A percentile compares a stretch with the other conserved stretches of the same genome.
Conservation (phyloP, 768 basidiomycete species). For the Pleurotus pulmonarius region DNA sequence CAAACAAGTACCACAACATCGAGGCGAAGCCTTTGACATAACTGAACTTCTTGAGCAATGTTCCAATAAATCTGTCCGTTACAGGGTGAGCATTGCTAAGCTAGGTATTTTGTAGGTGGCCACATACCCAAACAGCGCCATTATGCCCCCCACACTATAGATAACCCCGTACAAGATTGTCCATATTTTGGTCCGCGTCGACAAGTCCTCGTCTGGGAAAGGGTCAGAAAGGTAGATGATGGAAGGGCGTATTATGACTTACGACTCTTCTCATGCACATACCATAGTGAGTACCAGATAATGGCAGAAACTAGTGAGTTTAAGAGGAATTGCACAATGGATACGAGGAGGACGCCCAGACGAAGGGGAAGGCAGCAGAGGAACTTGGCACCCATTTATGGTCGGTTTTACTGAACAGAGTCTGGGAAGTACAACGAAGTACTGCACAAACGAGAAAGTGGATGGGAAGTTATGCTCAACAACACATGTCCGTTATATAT, state of each 20-base stretch:
- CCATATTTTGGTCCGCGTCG: slow-evolving; percentile 22
- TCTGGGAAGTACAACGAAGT: no score
- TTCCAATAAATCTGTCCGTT: slow-evolving; percentile 31
- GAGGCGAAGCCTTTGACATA: slow-evolving; percentile 30
- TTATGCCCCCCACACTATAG: slow-evolving; percentile 28
- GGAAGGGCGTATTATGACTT: slow-evolving; percentile 8
- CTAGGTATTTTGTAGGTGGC: slow-evolving; percentile 7
- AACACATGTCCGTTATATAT: background rate
- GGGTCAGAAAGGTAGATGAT: background rate
- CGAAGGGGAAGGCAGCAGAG: slow-evolving; percentile 41
- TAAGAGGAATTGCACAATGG: slow-evolving; percentile 34
- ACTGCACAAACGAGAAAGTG: no score
- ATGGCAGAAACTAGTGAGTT: slow-evolving; percentile 26
- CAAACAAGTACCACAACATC: slow-evolving; percentile 24
- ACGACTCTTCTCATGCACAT: slow-evolving; percentile 17
- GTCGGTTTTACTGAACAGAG: background rate
- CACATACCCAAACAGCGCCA: slow-evolving; percentile 30
- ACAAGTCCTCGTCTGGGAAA: slow-evolving; percentile 20
- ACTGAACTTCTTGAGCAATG: slow-evolving; percentile 31
- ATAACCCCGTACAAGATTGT: slow-evolving; percentile 27
- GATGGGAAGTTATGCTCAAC: background rate
- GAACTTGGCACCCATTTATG: slow-evolving; percentile 34
- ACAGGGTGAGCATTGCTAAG: background rate
- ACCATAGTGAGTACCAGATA: slow-evolving; percentile 27
- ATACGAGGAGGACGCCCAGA: slow-evolving; percentile 36